phyloP scores from a whole-genome alignment of 1,284 basidiomycete genomes.

The Apiotrichum gamsii region DNA sequence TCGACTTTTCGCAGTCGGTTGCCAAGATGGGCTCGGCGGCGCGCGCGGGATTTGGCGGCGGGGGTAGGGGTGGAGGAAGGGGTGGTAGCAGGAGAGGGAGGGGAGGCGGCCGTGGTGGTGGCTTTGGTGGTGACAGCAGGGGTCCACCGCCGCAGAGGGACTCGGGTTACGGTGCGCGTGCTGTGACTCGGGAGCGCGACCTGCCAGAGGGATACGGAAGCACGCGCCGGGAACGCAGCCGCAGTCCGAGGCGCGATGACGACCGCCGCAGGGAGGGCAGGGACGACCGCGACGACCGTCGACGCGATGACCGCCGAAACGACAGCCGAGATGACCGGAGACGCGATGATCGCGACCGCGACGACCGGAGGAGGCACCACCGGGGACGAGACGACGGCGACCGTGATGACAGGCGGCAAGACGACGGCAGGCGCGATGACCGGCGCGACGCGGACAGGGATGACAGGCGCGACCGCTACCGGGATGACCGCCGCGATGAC shows the following conservation, averaged over 20 bases:
- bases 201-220: conserved; percentile 1
- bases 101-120: conserved; percentile 19
- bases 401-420: too few species aligned
- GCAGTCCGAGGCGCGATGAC: conserved; percentile 18
- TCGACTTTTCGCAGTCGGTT: conserved; percentile 95
- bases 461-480: conserved; percentile 8
- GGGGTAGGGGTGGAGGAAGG: conserved; percentile 30
- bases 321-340: conserved; percentile 6
- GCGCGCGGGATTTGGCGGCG: conserved; percentile 40
- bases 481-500: conserved; percentile 7
- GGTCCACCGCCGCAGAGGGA: conserved; percentile 12
- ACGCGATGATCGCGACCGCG: neutral
- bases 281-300: conserved; percentile 8
- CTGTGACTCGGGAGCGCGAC: neutral
- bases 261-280: conserved; percentile 11
- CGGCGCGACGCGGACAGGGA: neutral
- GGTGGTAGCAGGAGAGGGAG: conserved; percentile 25
- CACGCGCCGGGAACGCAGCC: conserved; percentile 16
- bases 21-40: conserved; percentile 49
- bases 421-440: neutral
- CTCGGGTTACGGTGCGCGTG: conserved; percentile 7
- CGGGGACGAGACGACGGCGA: neutral
- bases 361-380: conserved; percentile 1
- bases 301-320: conserved; percentile 5
- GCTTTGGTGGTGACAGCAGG: conserved; percentile 16